Conservation (phyloP, 1,284 basidiomycete genomes). For the Uromyces viciae-fabae region DNA sequence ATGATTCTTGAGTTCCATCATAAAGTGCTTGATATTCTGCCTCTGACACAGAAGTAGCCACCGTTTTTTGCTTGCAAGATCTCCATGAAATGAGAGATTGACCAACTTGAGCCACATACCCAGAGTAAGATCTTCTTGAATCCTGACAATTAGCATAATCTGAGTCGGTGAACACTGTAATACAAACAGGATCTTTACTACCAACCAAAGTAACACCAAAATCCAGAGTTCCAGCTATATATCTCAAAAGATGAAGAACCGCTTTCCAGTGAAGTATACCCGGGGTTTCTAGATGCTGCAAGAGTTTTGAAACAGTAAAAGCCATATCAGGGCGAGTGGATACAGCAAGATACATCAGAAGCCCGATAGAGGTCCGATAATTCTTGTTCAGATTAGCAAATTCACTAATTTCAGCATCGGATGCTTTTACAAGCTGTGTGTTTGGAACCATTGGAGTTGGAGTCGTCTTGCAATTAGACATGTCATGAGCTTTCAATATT, state of each 20-base stretch:
- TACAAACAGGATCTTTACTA: too few species aligned
- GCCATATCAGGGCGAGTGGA: not conserved
- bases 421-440: not conserved
- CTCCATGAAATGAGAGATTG: too few species aligned
- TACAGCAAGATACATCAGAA: not conserved
- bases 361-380: not conserved
- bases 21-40: too few species aligned
- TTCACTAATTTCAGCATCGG: not conserved
- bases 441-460: not conserved
- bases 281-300: conserved; percentile 6
- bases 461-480: not conserved
- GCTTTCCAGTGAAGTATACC: not conserved
- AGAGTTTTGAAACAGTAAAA: not conserved
- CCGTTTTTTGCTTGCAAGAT: too few species aligned
- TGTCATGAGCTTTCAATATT: not conserved
- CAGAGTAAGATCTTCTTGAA: too few species aligned
- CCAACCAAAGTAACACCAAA: not conserved
- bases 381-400: not conserved
- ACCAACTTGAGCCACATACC: too few species aligned
- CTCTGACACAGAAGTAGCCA: too few species aligned
- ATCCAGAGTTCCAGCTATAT: not conserved
- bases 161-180: too few species aligned
- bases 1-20: too few species aligned
- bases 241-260: not conserved
- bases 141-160: too few species aligned